Evolutionary conservation across 164 flowering plant species (phyloP).

Genomic region (Aristolochia contorta): DNA sequence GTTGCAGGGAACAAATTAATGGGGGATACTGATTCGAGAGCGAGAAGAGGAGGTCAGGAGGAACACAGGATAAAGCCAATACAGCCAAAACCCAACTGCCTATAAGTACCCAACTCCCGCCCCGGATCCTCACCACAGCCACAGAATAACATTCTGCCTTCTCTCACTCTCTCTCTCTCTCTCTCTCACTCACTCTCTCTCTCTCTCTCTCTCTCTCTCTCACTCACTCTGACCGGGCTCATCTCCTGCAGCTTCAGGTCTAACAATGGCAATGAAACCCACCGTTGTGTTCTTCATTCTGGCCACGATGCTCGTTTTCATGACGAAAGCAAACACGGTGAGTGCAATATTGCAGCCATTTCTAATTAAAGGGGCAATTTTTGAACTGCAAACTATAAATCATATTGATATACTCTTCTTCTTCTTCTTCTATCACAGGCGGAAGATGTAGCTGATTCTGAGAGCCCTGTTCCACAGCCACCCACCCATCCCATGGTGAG

Average conservation of each 20-base stretch:
- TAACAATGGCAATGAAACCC: constrained; percentile 17
- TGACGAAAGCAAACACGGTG: constrained; percentile 17
- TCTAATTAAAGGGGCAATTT: not conserved
- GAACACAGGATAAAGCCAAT: too few species aligned
- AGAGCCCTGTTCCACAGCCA: constrained; percentile 16
- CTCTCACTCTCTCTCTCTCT: too few species aligned
- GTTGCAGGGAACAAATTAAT: too few species aligned
- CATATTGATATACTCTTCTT: not conserved
- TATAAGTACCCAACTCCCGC: not conserved
- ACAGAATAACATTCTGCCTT: too few species aligned
- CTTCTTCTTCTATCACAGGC: not conserved
- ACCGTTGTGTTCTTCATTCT: constrained; percentile 10
- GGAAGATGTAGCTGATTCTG: not conserved
- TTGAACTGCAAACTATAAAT: not conserved
- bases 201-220: too few species aligned
- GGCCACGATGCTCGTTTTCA: constrained; percentile 10
- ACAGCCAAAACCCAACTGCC: constrained; percentile 1
- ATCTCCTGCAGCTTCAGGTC: not conserved
- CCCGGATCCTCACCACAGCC: not conserved
- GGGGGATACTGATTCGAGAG: too few species aligned
- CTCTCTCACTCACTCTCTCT: too few species aligned
- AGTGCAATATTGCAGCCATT: not conserved
- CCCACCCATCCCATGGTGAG: constrained; percentile 13
- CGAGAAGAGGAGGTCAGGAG: too few species aligned
- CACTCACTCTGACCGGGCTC: too few species aligned